phyloP scores from a whole-genome alignment of 2,329 filamentous ascomycete species.

The Elsinoe australis region DNA sequence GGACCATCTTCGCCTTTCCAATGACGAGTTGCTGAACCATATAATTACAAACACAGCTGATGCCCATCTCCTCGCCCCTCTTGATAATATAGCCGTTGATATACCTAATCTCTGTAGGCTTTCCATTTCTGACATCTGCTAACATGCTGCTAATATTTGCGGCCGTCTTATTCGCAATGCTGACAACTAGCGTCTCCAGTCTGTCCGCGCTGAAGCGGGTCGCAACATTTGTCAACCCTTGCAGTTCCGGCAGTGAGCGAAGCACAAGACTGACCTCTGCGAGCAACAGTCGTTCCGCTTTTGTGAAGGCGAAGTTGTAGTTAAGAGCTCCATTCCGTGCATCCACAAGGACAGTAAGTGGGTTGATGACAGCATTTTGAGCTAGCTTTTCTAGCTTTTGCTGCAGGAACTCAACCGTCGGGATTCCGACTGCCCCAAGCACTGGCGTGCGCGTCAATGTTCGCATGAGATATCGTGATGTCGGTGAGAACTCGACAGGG shows the following conservation, averaged over 20 bases:
- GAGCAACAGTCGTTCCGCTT: conserved; percentile 63
- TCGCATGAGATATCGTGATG: conserved; percentile 54
- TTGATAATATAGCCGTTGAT: conserved; percentile 82
- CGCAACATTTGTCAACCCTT: conserved; percentile 51
- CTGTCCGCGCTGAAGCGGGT: conserved; percentile 54
- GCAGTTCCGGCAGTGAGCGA: conserved; percentile 64
- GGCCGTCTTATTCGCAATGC: conserved; percentile 47
- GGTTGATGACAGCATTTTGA: conserved; percentile 68
- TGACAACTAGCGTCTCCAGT: conserved; percentile 52
- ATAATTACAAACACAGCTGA: conserved; percentile 65
- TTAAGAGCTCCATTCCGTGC: conserved; percentile 64
- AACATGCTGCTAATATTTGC: conserved; percentile 61
- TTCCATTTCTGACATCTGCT: conserved; percentile 53
- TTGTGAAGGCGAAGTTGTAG: conserved; percentile 56
- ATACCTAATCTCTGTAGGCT: conserved; percentile 68
- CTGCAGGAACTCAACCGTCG: conserved; percentile 56
- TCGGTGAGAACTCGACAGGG: conserved; percentile 33
- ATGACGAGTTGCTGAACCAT: conserved; percentile 66
- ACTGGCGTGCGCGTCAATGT: conserved; percentile 55
- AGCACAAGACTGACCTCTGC: conserved; percentile 68
- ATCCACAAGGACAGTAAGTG: conserved; percentile 72
- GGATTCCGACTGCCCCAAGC: conserved; percentile 53
- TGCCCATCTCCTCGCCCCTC: conserved; percentile 62
- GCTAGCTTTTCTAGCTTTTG: conserved; percentile 73
- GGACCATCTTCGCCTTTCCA: conserved; percentile 52